Conservation (phyloP, 306 rosid species). For the Sesbania bispinosa region DNA sequence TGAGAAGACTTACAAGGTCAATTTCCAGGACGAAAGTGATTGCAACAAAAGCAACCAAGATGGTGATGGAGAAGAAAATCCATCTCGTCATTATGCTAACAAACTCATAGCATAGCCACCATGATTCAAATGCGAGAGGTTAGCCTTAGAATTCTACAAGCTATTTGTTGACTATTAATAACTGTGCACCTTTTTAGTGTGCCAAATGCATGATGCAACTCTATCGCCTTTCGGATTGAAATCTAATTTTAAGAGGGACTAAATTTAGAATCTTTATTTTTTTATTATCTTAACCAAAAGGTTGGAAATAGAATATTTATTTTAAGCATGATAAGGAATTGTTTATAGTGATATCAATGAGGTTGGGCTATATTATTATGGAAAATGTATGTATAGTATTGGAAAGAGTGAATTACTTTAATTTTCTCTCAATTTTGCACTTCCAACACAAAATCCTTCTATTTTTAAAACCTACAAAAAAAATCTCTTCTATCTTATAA, state of each 20-base stretch:
- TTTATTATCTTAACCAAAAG: neutral
- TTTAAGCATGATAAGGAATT: too few relatives aligned
- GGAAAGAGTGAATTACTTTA: too few relatives aligned
- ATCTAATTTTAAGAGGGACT: slow-evolving; percentile 9
- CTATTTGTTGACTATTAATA: slow-evolving; percentile 10
- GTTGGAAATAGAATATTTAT: too few relatives aligned
- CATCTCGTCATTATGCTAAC: slow-evolving; percentile 33
- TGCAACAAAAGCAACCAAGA: slow-evolving; percentile 19
- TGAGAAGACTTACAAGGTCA: slow-evolving; percentile 31
- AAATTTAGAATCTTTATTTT: slow-evolving; percentile 5
- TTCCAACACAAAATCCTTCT: too few relatives aligned
- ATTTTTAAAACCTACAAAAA: too few relatives aligned
- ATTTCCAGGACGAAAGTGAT: slow-evolving; percentile 20
- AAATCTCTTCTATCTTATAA: too few relatives aligned
- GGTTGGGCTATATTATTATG: too few relatives aligned
- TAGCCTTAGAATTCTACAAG: slow-evolving; percentile 29
- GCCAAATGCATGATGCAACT: slow-evolving; percentile 14
- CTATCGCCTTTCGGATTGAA: neutral
- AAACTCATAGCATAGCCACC: slow-evolving; percentile 15
- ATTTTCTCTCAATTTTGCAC: too few relatives aligned
- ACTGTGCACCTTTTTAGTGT: neutral
- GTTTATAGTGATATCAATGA: too few relatives aligned
- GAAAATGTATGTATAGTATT: too few relatives aligned
- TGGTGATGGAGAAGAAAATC: slow-evolving; percentile 22
- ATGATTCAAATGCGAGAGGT: slow-evolving; percentile 21